phyloP scores from a whole-genome alignment of 371 early-diverging fungal genomes.

The Lichtheimia corymbifera region DNA sequence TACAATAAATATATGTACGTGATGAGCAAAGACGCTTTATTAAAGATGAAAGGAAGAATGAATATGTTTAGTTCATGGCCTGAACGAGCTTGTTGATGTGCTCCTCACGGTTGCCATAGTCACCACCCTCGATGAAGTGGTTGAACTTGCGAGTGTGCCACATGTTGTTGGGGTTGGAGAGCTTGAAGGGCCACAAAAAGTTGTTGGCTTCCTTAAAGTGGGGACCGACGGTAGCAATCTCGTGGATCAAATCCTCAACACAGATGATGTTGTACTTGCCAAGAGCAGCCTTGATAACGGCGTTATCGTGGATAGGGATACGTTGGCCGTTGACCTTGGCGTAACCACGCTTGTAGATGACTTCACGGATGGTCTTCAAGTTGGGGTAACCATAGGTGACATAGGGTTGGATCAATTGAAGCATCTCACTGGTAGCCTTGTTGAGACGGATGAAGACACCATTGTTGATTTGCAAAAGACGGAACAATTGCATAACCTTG shows the following conservation, averaged over 20 bases:
- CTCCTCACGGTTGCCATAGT: constrained; percentile 96
- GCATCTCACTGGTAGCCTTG: constrained; percentile 98
- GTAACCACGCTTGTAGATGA: constrained; percentile 99
- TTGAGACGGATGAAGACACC: constrained; percentile 98
- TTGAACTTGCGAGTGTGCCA: constrained; percentile 94
- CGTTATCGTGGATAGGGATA: constrained; percentile 96
- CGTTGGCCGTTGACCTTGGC: constrained; percentile 97
- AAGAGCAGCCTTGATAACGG: constrained; percentile 91
- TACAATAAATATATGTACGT: too few species aligned
- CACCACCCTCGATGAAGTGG: constrained; percentile 99
- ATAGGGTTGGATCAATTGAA: constrained; percentile 97
- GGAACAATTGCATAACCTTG: constrained; percentile 98
- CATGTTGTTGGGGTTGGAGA: constrained; percentile 98
- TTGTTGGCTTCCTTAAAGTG: constrained; percentile 88
- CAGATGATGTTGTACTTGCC: constrained; percentile 98
- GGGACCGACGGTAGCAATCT: constrained; percentile 98
- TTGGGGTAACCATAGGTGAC: constrained; percentile 97
- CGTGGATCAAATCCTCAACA: constrained; percentile 99
- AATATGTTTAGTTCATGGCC: constrained; percentile 73
- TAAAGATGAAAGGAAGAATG: background rate
- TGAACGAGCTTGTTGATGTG: constrained; percentile 94
- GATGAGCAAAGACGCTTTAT: background rate
- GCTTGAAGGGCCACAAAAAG: constrained; percentile 99
- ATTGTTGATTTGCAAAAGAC: constrained; percentile 99
- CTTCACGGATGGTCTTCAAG: constrained; percentile 98